Percentiles rank a stretch among this genome's conserved stretches.
Conservation (phyloP, 1,139 yeast species). For the Yamadazyma siamensis region DNA sequence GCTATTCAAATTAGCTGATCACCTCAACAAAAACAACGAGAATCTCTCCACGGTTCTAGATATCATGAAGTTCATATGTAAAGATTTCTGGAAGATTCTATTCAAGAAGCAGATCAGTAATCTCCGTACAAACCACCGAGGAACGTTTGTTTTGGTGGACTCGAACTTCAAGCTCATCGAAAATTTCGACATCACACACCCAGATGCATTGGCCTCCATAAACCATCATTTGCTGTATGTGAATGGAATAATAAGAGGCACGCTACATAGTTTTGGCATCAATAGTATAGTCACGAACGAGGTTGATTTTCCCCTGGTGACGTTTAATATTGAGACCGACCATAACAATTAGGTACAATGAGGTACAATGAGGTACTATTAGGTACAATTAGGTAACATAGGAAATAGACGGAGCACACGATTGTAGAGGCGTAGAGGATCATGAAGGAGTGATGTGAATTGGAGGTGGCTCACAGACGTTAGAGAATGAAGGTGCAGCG, state of each 20-base stretch:
- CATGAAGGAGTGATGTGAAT: no score
- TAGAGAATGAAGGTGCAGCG: no score
- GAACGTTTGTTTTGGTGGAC: conserved; percentile 78
- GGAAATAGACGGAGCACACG: no score
- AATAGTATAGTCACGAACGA: conserved; percentile 69
- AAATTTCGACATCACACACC: conserved; percentile 50
- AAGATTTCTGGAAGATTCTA: conserved; percentile 82
- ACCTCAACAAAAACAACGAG: conserved; percentile 33
- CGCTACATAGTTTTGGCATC: conserved; percentile 67
- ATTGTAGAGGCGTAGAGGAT: no score
- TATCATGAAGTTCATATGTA: conserved; percentile 86
- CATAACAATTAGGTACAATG: conserved; percentile 7
- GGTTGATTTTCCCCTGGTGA: conserved; percentile 59
- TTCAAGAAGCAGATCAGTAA: conserved; percentile 89
- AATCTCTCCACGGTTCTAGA: conserved; percentile 64
- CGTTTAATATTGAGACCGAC: conserved; percentile 68
- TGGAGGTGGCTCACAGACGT: neutral
- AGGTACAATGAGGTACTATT: no score
- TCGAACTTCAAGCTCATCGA: conserved; percentile 54
- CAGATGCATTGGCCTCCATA: conserved; percentile 47
- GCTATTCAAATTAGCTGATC: conserved; percentile 49
- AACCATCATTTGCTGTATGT: conserved; percentile 72
- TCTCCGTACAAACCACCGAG: conserved; percentile 85
- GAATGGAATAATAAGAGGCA: conserved; percentile 80
- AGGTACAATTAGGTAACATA: no score